A percentile compares a stretch with the other conserved stretches of the same genome.
phyloP scores from a whole-genome alignment of 2,329 filamentous ascomycete genomes.

The Tolypocladium tundrense region DNA sequence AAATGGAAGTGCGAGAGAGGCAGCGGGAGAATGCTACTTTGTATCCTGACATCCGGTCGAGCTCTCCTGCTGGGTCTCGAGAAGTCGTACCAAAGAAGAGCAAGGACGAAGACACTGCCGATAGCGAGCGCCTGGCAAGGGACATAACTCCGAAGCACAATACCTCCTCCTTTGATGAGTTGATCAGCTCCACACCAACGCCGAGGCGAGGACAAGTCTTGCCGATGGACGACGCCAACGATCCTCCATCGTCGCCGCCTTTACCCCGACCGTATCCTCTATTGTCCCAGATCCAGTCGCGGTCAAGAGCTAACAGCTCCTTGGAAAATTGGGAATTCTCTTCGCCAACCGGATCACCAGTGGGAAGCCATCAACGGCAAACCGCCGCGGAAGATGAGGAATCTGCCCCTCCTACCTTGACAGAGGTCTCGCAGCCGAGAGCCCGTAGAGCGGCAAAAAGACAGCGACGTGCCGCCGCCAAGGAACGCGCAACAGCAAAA shows the following conservation, averaged over 20 bases:
- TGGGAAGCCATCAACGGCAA: conserved; percentile 16
- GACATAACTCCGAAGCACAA: conserved; percentile 35
- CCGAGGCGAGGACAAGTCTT: conserved; percentile 43
- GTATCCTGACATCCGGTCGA: conserved; percentile 58
- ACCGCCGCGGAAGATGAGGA: conserved; percentile 6
- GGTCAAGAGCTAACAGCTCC: conserved; percentile 25
- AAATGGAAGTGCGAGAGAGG: conserved; percentile 66
- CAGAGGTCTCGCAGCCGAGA: conserved; percentile 5
- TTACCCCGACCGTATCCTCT: conserved; percentile 42
- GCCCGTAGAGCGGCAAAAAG: conserved; percentile 7
- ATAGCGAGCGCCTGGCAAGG: conserved; percentile 15
- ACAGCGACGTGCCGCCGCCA: conserved; percentile 2
- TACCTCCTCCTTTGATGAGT: conserved; percentile 36
- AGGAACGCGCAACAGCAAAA: background rate
- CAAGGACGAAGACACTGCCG: conserved; percentile 3
- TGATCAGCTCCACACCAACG: conserved; percentile 50
- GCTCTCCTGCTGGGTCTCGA: conserved; percentile 17
- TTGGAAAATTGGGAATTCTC: conserved; percentile 43
- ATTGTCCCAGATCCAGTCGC: conserved; percentile 39
- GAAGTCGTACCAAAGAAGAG: conserved; percentile 8
- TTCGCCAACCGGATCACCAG: conserved; percentile 45
- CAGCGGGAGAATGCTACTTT: conserved; percentile 57
- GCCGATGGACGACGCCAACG: conserved; percentile 38
- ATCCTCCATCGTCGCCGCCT: conserved; percentile 49
- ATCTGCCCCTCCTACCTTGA: conserved; percentile 5